phyloP scores from a whole-genome alignment of 768 basidiomycete species.

The Pleurotus eryngii region DNA sequence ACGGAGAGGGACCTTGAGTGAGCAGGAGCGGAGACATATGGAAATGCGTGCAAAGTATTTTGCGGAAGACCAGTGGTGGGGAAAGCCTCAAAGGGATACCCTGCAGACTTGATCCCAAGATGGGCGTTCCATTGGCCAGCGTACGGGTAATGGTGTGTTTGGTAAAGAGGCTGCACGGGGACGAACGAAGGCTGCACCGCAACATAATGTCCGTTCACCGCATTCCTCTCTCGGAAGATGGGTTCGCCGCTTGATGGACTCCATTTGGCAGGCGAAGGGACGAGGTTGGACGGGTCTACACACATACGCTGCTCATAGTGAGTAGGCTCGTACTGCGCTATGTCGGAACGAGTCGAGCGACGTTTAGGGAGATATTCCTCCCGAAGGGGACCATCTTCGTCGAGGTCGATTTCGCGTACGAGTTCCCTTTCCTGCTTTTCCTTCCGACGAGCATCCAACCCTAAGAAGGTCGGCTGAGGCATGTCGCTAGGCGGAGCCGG shows the following conservation, averaged over 20 bases:
- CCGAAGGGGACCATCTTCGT: conserved; percentile 78
- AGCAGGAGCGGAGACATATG: conserved; percentile 32
- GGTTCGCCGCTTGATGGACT: conserved; percentile 80
- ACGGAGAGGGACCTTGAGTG: conserved; percentile 59
- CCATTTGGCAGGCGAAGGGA: conserved; percentile 80
- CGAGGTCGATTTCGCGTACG: conserved; percentile 70
- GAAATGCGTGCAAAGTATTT: conserved; percentile 27
- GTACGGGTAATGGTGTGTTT: not conserved
- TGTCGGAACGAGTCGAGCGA: conserved; percentile 40
- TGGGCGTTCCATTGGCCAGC: not conserved
- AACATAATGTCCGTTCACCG: conserved; percentile 56
- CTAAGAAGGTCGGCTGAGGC: conserved; percentile 69
- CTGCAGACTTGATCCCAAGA: not conserved
- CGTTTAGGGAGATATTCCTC: conserved; percentile 80
- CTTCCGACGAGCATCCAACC: conserved; percentile 60
- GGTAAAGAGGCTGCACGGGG: conserved; percentile 34
- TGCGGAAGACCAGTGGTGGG: not conserved
- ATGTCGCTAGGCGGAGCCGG: conserved; percentile 19
- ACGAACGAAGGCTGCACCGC: conserved; percentile 55
- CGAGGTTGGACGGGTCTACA: conserved; percentile 21
- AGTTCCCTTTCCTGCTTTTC: conserved; percentile 53
- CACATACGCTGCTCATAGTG: conserved; percentile 12
- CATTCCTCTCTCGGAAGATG: conserved; percentile 51
- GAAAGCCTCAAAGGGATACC: not conserved
- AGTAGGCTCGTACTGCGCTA: conserved; percentile 11